Evolutionary conservation across 2,329 filamentous ascomycete genomes (phyloP).

Genomic region (Cercospora sp.): DNA sequence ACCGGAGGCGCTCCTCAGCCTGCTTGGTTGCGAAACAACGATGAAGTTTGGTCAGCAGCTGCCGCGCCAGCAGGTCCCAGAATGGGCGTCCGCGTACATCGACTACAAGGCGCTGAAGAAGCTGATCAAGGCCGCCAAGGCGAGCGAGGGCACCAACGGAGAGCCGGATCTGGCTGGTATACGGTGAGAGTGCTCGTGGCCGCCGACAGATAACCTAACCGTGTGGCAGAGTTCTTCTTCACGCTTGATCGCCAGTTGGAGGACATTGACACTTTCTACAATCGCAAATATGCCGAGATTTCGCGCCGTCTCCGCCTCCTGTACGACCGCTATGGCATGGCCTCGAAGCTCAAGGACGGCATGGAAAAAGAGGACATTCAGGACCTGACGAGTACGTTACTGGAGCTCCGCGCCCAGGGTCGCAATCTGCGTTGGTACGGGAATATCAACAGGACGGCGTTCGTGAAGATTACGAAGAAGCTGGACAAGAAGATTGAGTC

Average conservation of each 20-base stretch:
- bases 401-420: conserved; percentile 83
- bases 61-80: conserved; percentile 79
- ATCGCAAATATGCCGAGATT: conserved; percentile 86
- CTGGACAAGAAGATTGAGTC: conserved; percentile 88
- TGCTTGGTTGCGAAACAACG: conserved; percentile 4
- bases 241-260: conserved; percentile 95
- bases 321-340: conserved; percentile 80
- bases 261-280: conserved; percentile 95
- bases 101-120: conserved; percentile 93
- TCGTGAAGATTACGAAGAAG: conserved; percentile 99
- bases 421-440: conserved; percentile 97
- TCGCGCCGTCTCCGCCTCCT: conserved; percentile 81
- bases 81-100: conserved; percentile 82
- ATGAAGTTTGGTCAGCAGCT: conserved; percentile 57
- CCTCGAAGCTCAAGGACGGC: conserved; percentile 66
- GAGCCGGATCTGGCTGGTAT: conserved; percentile 85
- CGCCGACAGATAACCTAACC: conserved; percentile 30
- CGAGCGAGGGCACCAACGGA: conserved; percentile 56
- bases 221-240: conserved; percentile 83
- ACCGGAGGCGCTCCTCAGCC: conserved; percentile 2
- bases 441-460: conserved; percentile 91
- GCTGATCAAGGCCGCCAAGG: conserved; percentile 79
- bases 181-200: conserved; percentile 45
- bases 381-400: conserved; percentile 83
- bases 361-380: conserved; percentile 87